A percentile compares a stretch with the other conserved stretches of the same genome.
Conservation (phyloP, 805 yeast species). For the Candida quercuum region DNA sequence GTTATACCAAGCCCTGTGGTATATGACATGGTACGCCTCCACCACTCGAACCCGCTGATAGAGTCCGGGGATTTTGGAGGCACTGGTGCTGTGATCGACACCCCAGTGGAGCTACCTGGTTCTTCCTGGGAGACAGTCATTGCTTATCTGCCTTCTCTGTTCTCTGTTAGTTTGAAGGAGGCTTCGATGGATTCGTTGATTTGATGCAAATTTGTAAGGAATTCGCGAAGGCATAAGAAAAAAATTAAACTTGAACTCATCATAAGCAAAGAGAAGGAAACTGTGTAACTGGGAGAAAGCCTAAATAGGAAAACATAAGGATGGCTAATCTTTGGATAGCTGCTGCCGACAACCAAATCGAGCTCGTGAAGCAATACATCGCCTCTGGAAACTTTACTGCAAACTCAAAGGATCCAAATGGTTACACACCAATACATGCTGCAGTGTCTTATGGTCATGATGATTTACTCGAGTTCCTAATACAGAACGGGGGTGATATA, state of each 20-base stretch:
- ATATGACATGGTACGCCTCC: conserved; percentile 69
- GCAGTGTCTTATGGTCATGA: conserved; percentile 90
- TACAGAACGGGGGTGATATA: conserved; percentile 66
- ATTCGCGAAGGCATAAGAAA: not conserved
- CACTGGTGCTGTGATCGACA: conserved; percentile 3
- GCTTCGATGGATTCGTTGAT: not conserved
- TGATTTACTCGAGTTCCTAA: conserved; percentile 55
- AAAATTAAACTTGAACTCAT: not conserved
- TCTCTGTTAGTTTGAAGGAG: too few relatives aligned
- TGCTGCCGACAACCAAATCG: conserved; percentile 76
- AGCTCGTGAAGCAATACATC: conserved; percentile 52
- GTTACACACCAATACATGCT: conserved; percentile 96
- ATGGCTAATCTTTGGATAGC: conserved; percentile 83
- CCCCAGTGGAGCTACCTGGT: too few relatives aligned
- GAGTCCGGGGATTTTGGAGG: conserved; percentile 12
- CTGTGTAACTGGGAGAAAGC: not conserved
- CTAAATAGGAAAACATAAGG: not conserved
- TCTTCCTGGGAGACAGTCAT: not conserved
- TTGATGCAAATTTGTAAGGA: too few relatives aligned
- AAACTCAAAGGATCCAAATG: conserved; percentile 81
- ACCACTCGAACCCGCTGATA: conserved; percentile 63
- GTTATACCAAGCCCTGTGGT: conserved; percentile 64
- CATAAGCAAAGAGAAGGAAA: not conserved
- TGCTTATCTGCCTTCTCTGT: not conserved
- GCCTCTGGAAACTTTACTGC: conserved; percentile 49